Evolutionary conservation across 305 asterid genomes (phyloP).

Genomic region (Solanum aculeatissimum): DNA sequence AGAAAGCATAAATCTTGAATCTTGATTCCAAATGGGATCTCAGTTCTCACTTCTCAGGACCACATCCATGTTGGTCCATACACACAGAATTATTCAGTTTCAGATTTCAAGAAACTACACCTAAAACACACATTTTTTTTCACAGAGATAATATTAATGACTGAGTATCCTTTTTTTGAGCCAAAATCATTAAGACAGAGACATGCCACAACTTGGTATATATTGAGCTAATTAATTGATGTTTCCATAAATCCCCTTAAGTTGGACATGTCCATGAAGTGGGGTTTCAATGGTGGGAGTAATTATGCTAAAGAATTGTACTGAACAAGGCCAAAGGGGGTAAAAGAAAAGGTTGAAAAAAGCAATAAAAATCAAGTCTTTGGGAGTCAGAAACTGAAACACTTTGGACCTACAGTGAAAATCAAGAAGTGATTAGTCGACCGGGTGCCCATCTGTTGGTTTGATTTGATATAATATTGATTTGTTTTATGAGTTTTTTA

Average conservation of each 20-base stretch:
- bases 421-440: not conserved
- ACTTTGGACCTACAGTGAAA: not conserved
- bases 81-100: not conserved
- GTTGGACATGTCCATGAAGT: not conserved
- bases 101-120: not conserved
- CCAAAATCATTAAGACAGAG: not conserved
- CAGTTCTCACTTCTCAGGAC: not conserved
- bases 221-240: not conserved
- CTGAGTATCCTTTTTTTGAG: not conserved
- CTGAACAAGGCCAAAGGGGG: not conserved
- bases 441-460: too few species aligned
- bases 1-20: not conserved
- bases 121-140: not conserved
- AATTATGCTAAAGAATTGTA: not conserved
- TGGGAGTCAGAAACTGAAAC: not conserved
- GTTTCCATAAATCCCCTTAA: not conserved
- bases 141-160: not conserved
- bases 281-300: not conserved
- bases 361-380: not conserved
- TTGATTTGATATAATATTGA: too few species aligned
- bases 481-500: too few species aligned
- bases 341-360: not conserved
- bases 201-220: not conserved
- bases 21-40: not conserved
- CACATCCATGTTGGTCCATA: not conserved